A percentile compares a stretch with the other conserved stretches of the same genome.
Conservation (phyloP, 2,329 filamentous ascomycete genomes). For the Trichophyton rubrum region DNA sequence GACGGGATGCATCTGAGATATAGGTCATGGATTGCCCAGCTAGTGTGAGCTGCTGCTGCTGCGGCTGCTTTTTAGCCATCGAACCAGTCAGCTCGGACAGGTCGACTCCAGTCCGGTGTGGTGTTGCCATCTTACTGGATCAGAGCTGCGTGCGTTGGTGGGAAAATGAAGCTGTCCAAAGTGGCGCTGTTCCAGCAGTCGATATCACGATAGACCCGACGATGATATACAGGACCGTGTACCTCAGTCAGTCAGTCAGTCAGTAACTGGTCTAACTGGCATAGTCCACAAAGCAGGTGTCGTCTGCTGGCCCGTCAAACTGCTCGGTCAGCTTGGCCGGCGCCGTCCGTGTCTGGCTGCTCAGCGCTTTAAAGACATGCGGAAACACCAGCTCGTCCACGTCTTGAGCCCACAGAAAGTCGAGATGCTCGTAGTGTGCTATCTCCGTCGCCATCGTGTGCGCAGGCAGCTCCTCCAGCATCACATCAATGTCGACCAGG, state of each 20-base stretch:
- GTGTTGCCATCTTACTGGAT: no score
- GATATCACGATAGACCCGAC: no score
- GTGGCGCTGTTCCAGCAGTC: no score
- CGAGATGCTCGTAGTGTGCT: constrained; percentile 87
- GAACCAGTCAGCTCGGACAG: no score
- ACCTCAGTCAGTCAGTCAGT: no score
- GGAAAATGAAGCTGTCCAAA: no score
- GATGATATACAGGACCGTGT: neutral
- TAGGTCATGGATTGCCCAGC: no score
- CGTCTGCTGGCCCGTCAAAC: neutral
- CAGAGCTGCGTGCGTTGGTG: no score
- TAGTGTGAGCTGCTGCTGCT: no score
- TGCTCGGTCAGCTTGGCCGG: neutral
- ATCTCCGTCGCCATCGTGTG: constrained; percentile 80
- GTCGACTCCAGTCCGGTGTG: no score
- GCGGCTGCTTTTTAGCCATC: neutral
- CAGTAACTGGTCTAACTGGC: neutral
- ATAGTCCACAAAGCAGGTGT: neutral
- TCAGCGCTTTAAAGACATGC: constrained; percentile 79
- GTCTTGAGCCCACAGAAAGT: constrained; percentile 88
- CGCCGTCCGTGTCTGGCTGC: constrained; percentile 43
- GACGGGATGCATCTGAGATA: neutral
- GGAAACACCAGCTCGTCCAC: constrained; percentile 75
- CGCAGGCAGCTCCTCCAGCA: constrained; percentile 75
- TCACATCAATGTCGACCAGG: constrained; percentile 81